A percentile compares a stretch with the other conserved stretches of the same genome.
phyloP scores from a whole-genome alignment of 768 basidiomycete genomes.

The Mrakia frigida region DNA sequence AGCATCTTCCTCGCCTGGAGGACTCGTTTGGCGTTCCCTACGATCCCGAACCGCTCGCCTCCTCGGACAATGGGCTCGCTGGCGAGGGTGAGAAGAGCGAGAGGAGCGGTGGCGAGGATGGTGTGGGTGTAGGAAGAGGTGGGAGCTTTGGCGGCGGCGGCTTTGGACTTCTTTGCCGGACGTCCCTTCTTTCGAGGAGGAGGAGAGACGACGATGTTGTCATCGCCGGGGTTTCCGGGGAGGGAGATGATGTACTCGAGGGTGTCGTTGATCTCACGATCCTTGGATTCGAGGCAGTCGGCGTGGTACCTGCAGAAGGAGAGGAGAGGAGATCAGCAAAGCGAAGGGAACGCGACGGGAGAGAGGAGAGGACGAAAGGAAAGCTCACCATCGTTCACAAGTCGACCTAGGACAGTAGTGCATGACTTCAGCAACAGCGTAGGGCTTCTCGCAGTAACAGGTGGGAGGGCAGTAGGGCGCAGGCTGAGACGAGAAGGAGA shows the following conservation, averaged over 20 bases:
- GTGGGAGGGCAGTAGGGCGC: conserved; percentile 9
- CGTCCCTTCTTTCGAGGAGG: not conserved
- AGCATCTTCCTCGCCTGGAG: conserved; percentile 9
- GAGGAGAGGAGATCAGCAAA: not conserved
- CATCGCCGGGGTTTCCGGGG: not conserved
- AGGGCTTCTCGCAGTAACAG: conserved; percentile 19
- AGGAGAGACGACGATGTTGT: not conserved
- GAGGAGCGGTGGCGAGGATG: not conserved
- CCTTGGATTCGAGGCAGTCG: not conserved
- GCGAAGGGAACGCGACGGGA: not conserved
- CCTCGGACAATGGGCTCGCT: conserved; percentile 16
- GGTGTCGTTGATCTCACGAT: not conserved
- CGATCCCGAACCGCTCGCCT: not conserved
- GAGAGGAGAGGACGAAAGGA: not conserved
- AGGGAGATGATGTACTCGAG: not conserved
- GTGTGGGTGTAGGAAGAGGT: not conserved
- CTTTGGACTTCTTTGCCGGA: not conserved
- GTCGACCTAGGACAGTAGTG: conserved; percentile 27
- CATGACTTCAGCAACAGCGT: conserved; percentile 16
- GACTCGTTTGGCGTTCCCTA: not conserved
- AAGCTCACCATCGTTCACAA: conserved; percentile 22
- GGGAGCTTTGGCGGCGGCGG: not conserved
- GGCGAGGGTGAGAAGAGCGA: not conserved
- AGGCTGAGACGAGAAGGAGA: not conserved
- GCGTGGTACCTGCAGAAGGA: not conserved